These are phyloP conservation scores for Radiomyces spectabilis DNA, from an alignment of 192 early-diverging fungal species.

Conservation along the genomic window DNA sequence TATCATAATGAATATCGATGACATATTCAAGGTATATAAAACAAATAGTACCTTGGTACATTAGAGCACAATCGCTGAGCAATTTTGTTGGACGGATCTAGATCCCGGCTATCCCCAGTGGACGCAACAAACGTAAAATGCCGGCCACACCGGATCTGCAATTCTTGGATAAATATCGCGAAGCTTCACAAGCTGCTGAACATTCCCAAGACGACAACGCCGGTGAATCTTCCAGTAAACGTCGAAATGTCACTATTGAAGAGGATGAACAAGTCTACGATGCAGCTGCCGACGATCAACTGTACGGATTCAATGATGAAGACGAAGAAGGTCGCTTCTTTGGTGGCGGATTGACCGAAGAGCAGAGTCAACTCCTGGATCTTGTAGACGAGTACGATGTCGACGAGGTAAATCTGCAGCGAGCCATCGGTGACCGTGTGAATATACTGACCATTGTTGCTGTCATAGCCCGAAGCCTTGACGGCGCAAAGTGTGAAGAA, in stretches of 20 bases:
- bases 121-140: constrained; percentile 43
- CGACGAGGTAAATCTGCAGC: constrained; percentile 38
- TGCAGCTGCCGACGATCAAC: constrained; percentile 8
- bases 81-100: background rate
- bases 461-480: constrained; percentile 31
- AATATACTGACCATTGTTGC: no score
- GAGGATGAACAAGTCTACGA: constrained; percentile 23
- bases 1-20: constrained; percentile 31
- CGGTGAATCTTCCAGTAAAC: constrained; percentile 6
- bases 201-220: constrained; percentile 4
- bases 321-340: constrained; percentile 76
- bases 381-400: constrained; percentile 81
- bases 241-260: constrained; percentile 16
- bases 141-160: constrained; percentile 29
- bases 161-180: constrained; percentile 37
- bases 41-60: background rate
- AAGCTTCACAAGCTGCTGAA: constrained; percentile 9
- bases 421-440: no score
- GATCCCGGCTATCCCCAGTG: constrained; percentile 36
- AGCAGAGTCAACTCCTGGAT: constrained; percentile 70
- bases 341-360: constrained; percentile 72
- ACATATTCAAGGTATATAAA: constrained; percentile 28
- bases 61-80: background rate
- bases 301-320: constrained; percentile 47
- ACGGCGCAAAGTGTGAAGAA: constrained; percentile 62